These are phyloP conservation scores for Verticillium tricorpus DNA, from an alignment of 2,329 filamentous ascomycete species.

Conservation along the genomic window DNA sequence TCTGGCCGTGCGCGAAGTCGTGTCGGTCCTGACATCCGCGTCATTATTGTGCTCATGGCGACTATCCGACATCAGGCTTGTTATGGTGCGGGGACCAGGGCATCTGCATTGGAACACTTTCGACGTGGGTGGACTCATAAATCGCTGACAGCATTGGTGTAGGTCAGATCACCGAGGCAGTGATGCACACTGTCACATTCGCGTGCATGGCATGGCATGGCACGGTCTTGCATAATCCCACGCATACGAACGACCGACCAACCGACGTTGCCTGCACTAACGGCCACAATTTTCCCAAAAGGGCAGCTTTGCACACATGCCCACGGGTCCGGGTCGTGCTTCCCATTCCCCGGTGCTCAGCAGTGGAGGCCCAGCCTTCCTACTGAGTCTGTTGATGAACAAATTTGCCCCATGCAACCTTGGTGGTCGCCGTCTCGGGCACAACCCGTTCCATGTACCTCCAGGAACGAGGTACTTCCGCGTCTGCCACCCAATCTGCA, in stretches of 20 bases:
- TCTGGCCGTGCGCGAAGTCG: not conserved
- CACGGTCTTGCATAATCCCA: constrained; percentile 12
- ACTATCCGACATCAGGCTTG: not conserved
- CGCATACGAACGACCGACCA: constrained; percentile 5
- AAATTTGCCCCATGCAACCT: constrained; percentile 13
- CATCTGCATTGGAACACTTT: not conserved
- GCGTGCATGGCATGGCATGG: constrained; percentile 10
- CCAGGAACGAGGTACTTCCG: constrained; percentile 3
- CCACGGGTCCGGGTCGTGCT: constrained; percentile 6
- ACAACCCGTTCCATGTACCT: constrained; percentile 4
- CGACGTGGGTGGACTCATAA: not conserved
- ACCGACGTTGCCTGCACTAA: not conserved
- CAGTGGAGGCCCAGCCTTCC: constrained; percentile 3
- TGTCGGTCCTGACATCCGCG: constrained; percentile 5
- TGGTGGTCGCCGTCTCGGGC: not conserved
- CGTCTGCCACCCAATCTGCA: not conserved
- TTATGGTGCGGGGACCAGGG: not conserved
- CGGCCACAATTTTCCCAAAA: not conserved
- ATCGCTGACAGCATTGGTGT: not conserved
- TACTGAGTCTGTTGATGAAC: constrained; percentile 5
- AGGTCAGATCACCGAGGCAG: constrained; percentile 2
- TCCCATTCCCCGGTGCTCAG: constrained; percentile 4
- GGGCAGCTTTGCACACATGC: not conserved
- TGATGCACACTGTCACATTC: constrained; percentile 7
- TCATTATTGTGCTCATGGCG: not conserved